Evolutionary conservation across 1,284 basidiomycete species (phyloP), one percentile per base, ranked within the genome.

Genomic region (Cutaneotrichosporon dermatis): DNA sequence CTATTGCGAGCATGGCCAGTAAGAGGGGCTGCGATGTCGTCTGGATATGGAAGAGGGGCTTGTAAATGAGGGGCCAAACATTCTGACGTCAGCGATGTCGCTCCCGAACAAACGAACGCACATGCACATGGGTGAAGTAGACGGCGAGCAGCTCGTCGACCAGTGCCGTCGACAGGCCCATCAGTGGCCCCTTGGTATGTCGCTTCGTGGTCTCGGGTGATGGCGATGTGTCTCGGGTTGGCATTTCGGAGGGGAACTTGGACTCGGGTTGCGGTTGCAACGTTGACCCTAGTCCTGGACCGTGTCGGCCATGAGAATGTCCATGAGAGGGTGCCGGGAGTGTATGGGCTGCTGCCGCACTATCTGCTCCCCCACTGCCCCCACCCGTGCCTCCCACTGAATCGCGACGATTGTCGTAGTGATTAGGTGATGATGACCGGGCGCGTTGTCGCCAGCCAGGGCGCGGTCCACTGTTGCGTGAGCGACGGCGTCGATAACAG

Each of bases 21-120:
- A 77, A 62, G 3, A 77, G 61, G 6, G 66, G 69, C 6, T 63
- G 46, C 3, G 72, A 67, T 1, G 66, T 63, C 12, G 66, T 65
- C 37, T 70, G 64, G 1, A 69, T 66, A 61, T 73, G 66, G 60
- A 77, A 77, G 16, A 67, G 59, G 2, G 74, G 70, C 61, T 77
- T 77, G 66, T 71, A 74, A 11, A 77, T 67, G 34, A 77, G 44
- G 13, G 75, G 75, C 75, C 75, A 77, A 36, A 74, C 71, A 60
- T 75, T 76, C 72, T 76, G 62, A 0, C 12, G n/a, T 39, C 15
- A 45, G 53, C 6, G 4, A 15, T n/a, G 12, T 6, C 11, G 2
- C 25, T 25, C 25, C 25, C 3, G 4, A 57, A 3, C n/a, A 13
- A n/a, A 15, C 4, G 16, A 45, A 53, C 72, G 57, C 45, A 71